These are phyloP conservation scores for Vitis rupestris DNA, from an alignment of 164 flowering plant genomes.

Conservation along the genomic window DNA sequence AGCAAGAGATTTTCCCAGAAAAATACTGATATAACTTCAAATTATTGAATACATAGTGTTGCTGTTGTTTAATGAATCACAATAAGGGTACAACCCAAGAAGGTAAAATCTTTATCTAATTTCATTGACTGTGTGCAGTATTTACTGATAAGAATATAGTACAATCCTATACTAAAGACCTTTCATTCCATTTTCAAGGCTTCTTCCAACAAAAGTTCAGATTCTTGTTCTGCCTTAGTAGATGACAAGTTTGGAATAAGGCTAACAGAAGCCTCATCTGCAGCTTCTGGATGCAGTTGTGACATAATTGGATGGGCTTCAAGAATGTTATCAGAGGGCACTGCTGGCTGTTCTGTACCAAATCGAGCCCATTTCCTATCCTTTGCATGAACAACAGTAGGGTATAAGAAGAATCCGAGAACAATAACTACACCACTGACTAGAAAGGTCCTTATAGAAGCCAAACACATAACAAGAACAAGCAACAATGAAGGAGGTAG, in stretches of 20 bases:
- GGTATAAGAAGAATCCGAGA: constrained; percentile 56
- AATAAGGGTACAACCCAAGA: no score
- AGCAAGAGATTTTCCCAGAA: no score
- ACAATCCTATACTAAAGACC: background rate
- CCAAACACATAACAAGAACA: constrained; percentile 80
- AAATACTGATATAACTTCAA: no score
- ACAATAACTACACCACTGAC: constrained; percentile 60
- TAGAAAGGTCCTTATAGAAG: constrained; percentile 54
- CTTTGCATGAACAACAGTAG: constrained; percentile 38
- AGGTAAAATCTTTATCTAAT: no score
- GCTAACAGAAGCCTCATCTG: constrained; percentile 48
- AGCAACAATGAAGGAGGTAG: constrained; percentile 73
- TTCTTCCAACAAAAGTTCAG: constrained; percentile 23
- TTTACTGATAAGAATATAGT: background rate
- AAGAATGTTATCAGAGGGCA: constrained; percentile 14
- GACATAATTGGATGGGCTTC: constrained; percentile 25
- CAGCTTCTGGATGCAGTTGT: constrained; percentile 25
- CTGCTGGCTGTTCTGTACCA: constrained; percentile 9
- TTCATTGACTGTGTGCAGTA: background rate
- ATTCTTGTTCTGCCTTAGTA: constrained; percentile 15
- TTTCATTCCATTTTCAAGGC: constrained; percentile 23
- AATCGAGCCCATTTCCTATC: constrained; percentile 47
- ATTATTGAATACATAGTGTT: no score
- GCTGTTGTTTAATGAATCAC: no score
- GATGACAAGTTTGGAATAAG: constrained; percentile 44